Evolutionary conservation across 2,329 filamentous ascomycete genomes (phyloP), one percentile per base, ranked within the genome.

Genomic region (Berkeleyomyces rouxiae): DNA sequence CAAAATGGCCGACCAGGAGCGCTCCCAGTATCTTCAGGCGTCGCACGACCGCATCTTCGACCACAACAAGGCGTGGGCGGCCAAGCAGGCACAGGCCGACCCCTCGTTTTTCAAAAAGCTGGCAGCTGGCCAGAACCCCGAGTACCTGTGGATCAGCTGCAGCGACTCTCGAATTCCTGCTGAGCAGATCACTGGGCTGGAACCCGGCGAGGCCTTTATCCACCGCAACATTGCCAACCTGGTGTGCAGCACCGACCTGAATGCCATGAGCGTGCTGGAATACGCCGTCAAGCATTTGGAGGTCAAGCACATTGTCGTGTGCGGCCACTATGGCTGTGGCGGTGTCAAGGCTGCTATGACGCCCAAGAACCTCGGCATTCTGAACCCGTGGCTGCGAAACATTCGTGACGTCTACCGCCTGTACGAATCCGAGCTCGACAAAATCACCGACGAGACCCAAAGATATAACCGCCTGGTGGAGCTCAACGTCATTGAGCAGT

Each of bases 221-320:
- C 90, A 95, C 79, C 88, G 91, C 74, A 96, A 96, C 77, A 95
- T 96, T 73, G 90, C 90, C 75, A 96, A 96, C 78, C 80, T 95
- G 67, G 80, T 95, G 63, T 83, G 84, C 75, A 83, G 85, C 71
- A 85, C 83, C 66, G 91, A 96, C 71, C 80, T 95, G 70, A 90
- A 85, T 73, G 83, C 85, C 59, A 84, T 88, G 72, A 82, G 82
- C 71, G 90, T 95, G 69, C 88, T 96, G 74, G 85, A 93, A 71
- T 96, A 90, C 72, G 88, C 90, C 67, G 89, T 96, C 67, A 78
- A 81, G 68, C 84, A 92, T 72, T 80, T 96, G 47, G 80, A 87
- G 71, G 86, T 90, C 71, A 89, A 89, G 77, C 86, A 90, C 77
- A 87, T 90, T 68, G 79, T 90, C 67, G 84, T 90, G 64, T 90